Base-by-base conservation (phyloP, 805 yeast genomes). In the Saccharomycopsis sp. region DNA sequence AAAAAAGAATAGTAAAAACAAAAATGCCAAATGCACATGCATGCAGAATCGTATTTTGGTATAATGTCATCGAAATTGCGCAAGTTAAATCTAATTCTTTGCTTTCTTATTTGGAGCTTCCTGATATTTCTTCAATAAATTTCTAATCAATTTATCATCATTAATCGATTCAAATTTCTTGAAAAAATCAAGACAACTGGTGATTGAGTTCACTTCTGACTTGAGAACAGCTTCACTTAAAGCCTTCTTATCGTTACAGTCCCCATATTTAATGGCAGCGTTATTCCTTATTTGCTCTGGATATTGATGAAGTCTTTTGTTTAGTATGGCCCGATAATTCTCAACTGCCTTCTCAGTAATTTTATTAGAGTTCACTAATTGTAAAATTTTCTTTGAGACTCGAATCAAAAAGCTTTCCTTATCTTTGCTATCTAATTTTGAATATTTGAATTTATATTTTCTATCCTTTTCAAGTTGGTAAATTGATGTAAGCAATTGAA, bases 81-180 rank as follows among this genome's bases (percentile, higher is more conserved):
- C n/a, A n/a, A n/a, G n/a, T n/a, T 27, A 27, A n/a, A n/a, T n/a
- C 35, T 13, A 22, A 14, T 17, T 35, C 26, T 21, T 35, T 22
- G 22, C 22, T 13, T 9, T 11, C 39, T 35, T 20, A 14, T n/a
- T n/a, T 6, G n/a, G 7, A 6, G 7, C 26, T 20, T 31, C 38
- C 23, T 26, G 23, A 24, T 49, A 45, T 29, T 43, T 49, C 28
- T 81, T 83, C 47, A 76, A 50, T 21, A 82, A 71, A 54, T 79
- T 79, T 44, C 75, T 68, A 38, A 79, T 58, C 36, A 82, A 57
- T 57, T 79, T 81, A 1, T 67, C 74, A 61, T 82, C 88, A 4
- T 72, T 75, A 27, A 83, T 72, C 24, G 72, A 48, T 41, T 60
- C 62, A 23, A 66, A 74, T 9, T 62, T 58, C 3, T 50, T 48